A percentile compares a stretch with the other conserved stretches of the same genome.
phyloP scores from a whole-genome alignment of 768 basidiomycete species.

The Suillus cothurnatus region DNA sequence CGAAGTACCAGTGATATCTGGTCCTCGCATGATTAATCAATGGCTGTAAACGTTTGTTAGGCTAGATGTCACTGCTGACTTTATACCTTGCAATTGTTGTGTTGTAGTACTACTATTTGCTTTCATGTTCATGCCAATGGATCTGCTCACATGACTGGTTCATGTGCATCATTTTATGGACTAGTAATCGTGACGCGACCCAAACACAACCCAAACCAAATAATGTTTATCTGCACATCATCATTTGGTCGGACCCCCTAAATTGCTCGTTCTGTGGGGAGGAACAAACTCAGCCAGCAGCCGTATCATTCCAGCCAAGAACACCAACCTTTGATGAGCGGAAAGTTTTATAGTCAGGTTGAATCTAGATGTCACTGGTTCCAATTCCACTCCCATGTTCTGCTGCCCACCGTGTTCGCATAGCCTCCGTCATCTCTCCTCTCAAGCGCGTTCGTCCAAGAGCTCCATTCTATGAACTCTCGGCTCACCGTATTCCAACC shows the following conservation, averaged over 20 bases:
- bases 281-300: not conserved
- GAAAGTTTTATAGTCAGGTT: not conserved
- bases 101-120: not conserved
- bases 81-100: not conserved
- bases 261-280: not conserved
- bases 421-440: slow-evolving; percentile 55
- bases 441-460: slow-evolving; percentile 61
- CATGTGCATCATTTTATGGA: not conserved
- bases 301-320: not conserved
- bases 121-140: not conserved
- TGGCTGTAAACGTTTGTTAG: not conserved
- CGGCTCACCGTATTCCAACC: slow-evolving; percentile 76
- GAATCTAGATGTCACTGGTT: slow-evolving; percentile 13
- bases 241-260: not conserved
- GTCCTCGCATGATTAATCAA: not conserved
- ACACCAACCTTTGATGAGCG: not conserved
- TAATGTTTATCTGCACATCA: not conserved
- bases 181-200: not conserved
- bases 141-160: not conserved
- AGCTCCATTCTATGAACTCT: slow-evolving; percentile 67
- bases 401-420: slow-evolving; percentile 52
- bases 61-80: not conserved
- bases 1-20: slow-evolving; percentile 40
- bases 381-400: slow-evolving; percentile 16
- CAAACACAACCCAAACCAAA: not conserved